Evolutionary conservation across 495 filamentous ascomycete genomes (phyloP).

Genomic region (Letharia lupina): DNA sequence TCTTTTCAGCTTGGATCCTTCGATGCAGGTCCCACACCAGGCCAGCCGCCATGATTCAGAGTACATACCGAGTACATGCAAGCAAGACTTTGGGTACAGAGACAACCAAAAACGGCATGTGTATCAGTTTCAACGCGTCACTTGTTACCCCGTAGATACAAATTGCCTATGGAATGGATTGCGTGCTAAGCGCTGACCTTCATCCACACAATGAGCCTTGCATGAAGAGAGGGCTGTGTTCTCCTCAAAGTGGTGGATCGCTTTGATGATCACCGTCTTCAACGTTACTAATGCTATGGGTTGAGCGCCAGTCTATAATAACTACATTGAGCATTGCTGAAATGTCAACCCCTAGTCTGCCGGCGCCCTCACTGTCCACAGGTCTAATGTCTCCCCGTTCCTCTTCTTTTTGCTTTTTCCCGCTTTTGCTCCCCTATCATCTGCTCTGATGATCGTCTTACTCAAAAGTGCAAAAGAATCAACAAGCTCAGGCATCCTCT

Average conservation of each 20-base stretch:
- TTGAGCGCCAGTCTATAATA: not conserved
- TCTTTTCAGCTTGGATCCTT: not conserved
- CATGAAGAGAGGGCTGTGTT: not conserved
- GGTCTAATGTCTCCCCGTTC: slow-evolving; percentile 37
- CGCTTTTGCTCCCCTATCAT: slow-evolving; percentile 36
- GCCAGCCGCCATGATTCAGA: not conserved
- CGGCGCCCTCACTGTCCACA: slow-evolving; percentile 33
- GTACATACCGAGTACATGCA: not conserved
- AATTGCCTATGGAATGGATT: not conserved
- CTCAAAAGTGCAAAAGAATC: slow-evolving; percentile 64
- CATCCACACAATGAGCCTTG: not conserved
- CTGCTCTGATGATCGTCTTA: slow-evolving; percentile 60
- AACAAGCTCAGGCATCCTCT: slow-evolving; percentile 70
- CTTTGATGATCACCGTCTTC: not conserved
- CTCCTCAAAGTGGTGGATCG: not conserved
- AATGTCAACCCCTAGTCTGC: not conserved
- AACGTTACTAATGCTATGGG: not conserved
- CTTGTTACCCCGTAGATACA: not conserved
- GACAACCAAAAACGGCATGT: not conserved
- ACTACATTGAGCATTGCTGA: not conserved
- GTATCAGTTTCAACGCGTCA: not conserved
- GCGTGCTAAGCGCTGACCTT: not conserved
- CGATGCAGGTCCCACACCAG: not conserved
- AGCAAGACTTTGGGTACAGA: not conserved
- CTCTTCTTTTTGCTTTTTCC: slow-evolving; percentile 43